Percentiles rank a stretch among this genome's conserved stretches.
phyloP scores from a whole-genome alignment of 1,139 yeast species.

The Candida labiduridarum region DNA sequence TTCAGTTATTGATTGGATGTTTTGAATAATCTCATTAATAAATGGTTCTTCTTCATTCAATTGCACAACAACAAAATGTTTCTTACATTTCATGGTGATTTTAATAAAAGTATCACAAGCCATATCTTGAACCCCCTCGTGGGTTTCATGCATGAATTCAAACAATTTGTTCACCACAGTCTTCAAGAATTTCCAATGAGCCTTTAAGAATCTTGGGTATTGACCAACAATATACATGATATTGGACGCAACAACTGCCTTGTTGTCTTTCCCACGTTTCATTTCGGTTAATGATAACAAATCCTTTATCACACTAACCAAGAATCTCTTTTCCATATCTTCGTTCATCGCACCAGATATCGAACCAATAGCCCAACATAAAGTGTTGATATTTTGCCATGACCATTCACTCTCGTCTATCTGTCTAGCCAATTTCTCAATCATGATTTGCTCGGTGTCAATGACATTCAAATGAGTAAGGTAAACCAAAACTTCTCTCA shows the following conservation, averaged over 20 bases:
- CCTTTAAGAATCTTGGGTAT: constrained; percentile 94
- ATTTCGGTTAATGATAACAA: constrained; percentile 87
- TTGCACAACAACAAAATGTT: constrained; percentile 90
- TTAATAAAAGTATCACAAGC: constrained; percentile 98
- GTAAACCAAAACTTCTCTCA: constrained; percentile 94
- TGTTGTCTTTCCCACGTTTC: constrained; percentile 96
- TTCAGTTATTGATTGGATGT: constrained; percentile 82
- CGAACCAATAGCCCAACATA: constrained; percentile 99
- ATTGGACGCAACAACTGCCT: constrained; percentile 98
- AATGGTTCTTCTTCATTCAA: constrained; percentile 89
- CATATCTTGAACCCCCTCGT: constrained; percentile 99
- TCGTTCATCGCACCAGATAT: constrained; percentile 99
- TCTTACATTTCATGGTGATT: constrained; percentile 91
- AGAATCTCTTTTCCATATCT: constrained; percentile 92
- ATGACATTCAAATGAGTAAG: constrained; percentile 93
- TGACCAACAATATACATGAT: constrained; percentile 99
- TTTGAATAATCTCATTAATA: constrained; percentile 83
- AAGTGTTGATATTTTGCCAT: constrained; percentile 94
- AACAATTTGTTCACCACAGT: constrained; percentile 94
- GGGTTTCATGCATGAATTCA: constrained; percentile 99
- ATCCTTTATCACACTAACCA: constrained; percentile 91
- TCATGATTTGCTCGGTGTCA: constrained; percentile 94
- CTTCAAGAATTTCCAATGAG: constrained; percentile 96
- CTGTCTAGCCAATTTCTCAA: constrained; percentile 85
- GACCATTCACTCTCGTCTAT: constrained; percentile 98